Base-by-base conservation (phyloP, 140 eudicot species). In the Cichorium intybus region DNA sequence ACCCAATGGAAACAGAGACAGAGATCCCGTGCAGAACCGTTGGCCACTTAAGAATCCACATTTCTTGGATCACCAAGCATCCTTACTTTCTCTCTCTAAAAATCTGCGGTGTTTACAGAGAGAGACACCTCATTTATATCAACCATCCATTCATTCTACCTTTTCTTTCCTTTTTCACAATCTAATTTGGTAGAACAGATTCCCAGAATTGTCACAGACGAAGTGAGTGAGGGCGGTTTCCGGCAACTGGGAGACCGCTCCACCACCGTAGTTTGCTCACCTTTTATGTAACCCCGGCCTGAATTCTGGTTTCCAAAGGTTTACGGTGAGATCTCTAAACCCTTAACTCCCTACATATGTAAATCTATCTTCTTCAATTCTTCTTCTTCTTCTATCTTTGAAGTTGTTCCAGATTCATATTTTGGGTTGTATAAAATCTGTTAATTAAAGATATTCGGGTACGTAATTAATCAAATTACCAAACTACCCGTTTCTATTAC, bases 211-310 rank as follows among this genome's bases (percentile, higher is more conserved):
- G 58, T 62, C 58, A 34, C 60, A 72, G 45, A 58, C 79, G 43
- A 48, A 14, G 48, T 59, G 24, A 60, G 64, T 62, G 47, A 73
- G 88, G 73, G 93, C 93, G 93, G 93, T 82, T 77, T 85, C 88
- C 85, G 64, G 64, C 67, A 17, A 28, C 51, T 26, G 53, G 88
- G 78, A 67, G 74, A 79, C 88, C 85, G 85, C 93, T 85, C 93
- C 65, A 33, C 76, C 66, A 68, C 72, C 72, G 24, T 73, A 62
- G 77, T 62, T 71, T 72, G 70, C 59, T 18, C 48, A 49, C 72
- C 63, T 67, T 67, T 67, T 57, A 67, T 67, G 57, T 51, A 41
- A 56, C 64, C 33, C 77, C 62, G 37, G 28, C 67, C 71, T 22
- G 52, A 26, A 35, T 24, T 60, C 71, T 54, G 29, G 49, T 48